These are phyloP conservation scores for Narthecium ossifragum DNA, from an alignment of 106 monocot species.

Conservation along the genomic window DNA sequence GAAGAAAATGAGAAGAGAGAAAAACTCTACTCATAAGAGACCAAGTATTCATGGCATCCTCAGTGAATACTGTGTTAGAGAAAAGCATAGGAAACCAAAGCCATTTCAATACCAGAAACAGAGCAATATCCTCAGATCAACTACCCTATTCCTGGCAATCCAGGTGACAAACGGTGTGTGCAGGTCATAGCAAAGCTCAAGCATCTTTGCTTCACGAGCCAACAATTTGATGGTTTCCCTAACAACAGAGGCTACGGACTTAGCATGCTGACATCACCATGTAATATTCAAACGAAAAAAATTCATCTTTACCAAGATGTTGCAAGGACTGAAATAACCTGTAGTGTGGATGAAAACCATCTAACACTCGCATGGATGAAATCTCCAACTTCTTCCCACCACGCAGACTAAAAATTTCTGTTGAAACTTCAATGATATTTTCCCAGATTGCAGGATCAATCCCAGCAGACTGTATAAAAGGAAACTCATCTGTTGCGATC, in stretches of 20 bases:
- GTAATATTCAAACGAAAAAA: too few relatives aligned
- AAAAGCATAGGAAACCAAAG: too few relatives aligned
- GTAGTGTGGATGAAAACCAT: slow-evolving; percentile 37
- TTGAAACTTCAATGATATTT: slow-evolving; percentile 49
- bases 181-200: slow-evolving; percentile 88
- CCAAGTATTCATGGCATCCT: too few relatives aligned
- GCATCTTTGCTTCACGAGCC: slow-evolving; percentile 78
- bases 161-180: slow-evolving; percentile 82
- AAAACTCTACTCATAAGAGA: too few relatives aligned
- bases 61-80: too few relatives aligned
- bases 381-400: slow-evolving; percentile 79
- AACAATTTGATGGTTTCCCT: slow-evolving; percentile 70
- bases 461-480: slow-evolving; percentile 32
- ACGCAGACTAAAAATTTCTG: slow-evolving; percentile 71
- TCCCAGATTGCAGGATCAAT: slow-evolving; percentile 57
- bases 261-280: background rate
- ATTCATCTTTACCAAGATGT: background rate
- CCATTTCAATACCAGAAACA: too few relatives aligned
- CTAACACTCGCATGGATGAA: slow-evolving; percentile 56
- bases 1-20: too few relatives aligned
- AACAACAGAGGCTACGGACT: too few relatives aligned
- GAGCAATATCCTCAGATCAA: too few relatives aligned
- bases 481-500: slow-evolving; percentile 25
- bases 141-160: slow-evolving; percentile 65
- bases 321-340: slow-evolving; percentile 59